Conservation (phyloP, 1,139 yeast genomes). For the Candida freyschussii region DNA sequence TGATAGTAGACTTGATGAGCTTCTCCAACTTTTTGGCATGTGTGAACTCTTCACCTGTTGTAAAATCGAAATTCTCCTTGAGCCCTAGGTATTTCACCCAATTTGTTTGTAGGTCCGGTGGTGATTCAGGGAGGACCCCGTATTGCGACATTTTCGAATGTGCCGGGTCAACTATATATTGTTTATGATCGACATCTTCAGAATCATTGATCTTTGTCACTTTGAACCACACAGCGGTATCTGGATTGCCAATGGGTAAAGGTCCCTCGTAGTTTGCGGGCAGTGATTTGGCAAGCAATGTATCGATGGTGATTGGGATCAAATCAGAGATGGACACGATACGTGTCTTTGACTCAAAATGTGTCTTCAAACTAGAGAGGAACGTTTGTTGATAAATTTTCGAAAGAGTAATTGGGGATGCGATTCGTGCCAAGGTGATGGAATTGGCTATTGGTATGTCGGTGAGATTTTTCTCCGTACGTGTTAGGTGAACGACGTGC, state of each 20-base stretch:
- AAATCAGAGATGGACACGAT: constrained; percentile 59
- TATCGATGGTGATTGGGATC: constrained; percentile 75
- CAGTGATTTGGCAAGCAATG: constrained; percentile 58
- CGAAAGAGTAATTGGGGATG: constrained; percentile 70
- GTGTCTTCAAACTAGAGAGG: constrained; percentile 54
- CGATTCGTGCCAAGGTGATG: constrained; percentile 56
- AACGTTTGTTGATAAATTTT: constrained; percentile 61
- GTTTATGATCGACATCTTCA: constrained; percentile 31
- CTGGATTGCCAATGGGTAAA: constrained; percentile 59
- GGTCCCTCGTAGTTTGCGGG: constrained; percentile 27
- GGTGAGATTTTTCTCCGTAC: constrained; percentile 10
- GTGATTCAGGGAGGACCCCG: constrained; percentile 37
- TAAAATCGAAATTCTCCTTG: constrained; percentile 32
- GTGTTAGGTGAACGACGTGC: constrained; percentile 28
- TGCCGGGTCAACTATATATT: constrained; percentile 58
- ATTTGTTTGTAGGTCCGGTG: constrained; percentile 26
- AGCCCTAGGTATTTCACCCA: constrained; percentile 51
- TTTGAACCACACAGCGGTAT: constrained; percentile 83
- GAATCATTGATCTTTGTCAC: constrained; percentile 33
- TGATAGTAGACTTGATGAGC: constrained; percentile 43
- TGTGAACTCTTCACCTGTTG: constrained; percentile 32
- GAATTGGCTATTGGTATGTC: constrained; percentile 20
- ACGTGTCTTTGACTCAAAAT: constrained; percentile 55
- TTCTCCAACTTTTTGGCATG: constrained; percentile 51
- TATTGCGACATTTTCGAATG: constrained; percentile 26